Evolutionary conservation across 2,329 filamentous ascomycete species (phyloP).

Genomic region (Colletotrichum sp.): DNA sequence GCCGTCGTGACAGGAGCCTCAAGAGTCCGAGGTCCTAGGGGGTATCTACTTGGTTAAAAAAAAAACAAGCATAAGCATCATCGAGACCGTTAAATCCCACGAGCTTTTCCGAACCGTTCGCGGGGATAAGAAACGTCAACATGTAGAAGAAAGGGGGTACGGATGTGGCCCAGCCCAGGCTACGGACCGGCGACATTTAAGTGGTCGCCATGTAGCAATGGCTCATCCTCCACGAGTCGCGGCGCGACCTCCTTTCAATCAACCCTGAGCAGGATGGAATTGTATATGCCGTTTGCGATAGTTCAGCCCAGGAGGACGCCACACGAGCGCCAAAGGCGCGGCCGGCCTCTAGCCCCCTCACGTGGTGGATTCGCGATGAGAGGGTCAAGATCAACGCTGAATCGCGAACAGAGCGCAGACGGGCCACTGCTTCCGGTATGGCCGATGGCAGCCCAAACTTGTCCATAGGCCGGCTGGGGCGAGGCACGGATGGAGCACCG

Average conservation of each 20-base stretch:
- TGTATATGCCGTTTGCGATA: slow-evolving; percentile 4
- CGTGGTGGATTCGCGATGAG: not conserved
- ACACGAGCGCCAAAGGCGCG: not conserved
- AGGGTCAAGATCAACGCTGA: not conserved
- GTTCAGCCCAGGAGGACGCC: not conserved
- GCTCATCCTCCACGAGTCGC: not conserved
- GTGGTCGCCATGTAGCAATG: not conserved
- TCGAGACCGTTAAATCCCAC: not conserved
- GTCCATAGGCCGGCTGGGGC: not conserved
- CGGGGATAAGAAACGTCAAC: not conserved
- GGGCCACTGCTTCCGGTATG: slow-evolving; percentile 4
- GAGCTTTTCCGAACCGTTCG: not conserved
- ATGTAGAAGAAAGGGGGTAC: not conserved
- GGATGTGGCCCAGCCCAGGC: not conserved
- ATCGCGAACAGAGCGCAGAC: not conserved
- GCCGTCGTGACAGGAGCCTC: not conserved
- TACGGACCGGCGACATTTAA: not conserved
- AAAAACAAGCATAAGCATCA: not conserved
- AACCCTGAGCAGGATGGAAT: not conserved
- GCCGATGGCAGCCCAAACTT: not conserved
- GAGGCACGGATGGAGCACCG: not conserved
- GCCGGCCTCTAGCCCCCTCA: not conserved
- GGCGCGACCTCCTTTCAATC: not conserved
- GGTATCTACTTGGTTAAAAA: not conserved
- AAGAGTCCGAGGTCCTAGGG: not conserved